Conservation (phyloP, 2,329 filamentous ascomycete genomes). For the Diplodia sapinea region DNA sequence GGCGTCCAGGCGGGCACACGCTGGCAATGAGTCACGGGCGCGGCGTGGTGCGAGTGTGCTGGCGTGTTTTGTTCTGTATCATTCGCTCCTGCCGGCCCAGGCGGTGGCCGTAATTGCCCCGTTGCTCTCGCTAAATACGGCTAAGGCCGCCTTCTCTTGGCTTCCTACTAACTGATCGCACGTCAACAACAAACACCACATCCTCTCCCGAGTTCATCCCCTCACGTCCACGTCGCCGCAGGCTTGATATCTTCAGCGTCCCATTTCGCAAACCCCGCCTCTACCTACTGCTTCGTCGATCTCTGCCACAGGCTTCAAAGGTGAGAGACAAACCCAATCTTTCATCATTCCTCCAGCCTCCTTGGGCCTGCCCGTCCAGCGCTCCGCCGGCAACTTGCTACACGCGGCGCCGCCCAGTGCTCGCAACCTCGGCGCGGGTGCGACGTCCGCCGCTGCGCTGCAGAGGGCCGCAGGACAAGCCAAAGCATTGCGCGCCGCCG, state of each 20-base stretch:
- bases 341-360: constrained; percentile 31
- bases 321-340: constrained; percentile 30
- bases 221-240: constrained; percentile 29
- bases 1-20: constrained; percentile 7
- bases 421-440: background rate
- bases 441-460: constrained; percentile 21
- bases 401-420: constrained; percentile 13
- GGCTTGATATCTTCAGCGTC: constrained; percentile 30
- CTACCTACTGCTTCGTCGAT: constrained; percentile 16
- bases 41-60: constrained; percentile 24
- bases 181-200: constrained; percentile 32
- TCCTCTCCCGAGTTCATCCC: constrained; percentile 25
- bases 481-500: constrained; percentile 22
- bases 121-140: constrained; percentile 30
- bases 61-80: constrained; percentile 26
- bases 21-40: constrained; percentile 24
- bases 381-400: constrained; percentile 20
- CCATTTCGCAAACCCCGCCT: constrained; percentile 14
- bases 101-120: constrained; percentile 30
- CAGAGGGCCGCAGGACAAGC: constrained; percentile 17
- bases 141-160: constrained; percentile 28
- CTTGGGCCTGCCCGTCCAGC: constrained; percentile 26
- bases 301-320: constrained; percentile 28
- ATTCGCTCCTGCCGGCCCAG: constrained; percentile 21
- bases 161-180: constrained; percentile 30